Conservation (phyloP, 2,329 filamentous ascomycete genomes). For the Calcarisporium arbuscula region DNA sequence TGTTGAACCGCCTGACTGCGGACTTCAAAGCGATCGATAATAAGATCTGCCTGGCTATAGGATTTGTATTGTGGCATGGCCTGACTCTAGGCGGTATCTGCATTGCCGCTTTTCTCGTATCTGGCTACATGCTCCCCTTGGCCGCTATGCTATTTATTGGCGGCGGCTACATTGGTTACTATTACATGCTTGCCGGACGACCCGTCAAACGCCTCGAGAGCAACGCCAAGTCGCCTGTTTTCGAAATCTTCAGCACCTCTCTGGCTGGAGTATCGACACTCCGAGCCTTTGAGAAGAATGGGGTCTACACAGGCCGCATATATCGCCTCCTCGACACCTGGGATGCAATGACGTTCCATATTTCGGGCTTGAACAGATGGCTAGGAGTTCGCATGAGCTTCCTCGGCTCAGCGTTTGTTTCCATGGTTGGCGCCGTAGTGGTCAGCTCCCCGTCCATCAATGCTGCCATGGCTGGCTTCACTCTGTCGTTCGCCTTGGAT, state of each 20-base stretch:
- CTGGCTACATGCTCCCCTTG: conserved; percentile 57
- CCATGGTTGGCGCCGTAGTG: conserved; percentile 57
- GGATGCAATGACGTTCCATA: conserved; percentile 57
- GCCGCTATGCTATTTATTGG: conserved; percentile 51
- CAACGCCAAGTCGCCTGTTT: conserved; percentile 69
- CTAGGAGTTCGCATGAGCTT: conserved; percentile 65
- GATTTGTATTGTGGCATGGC: conserved; percentile 51
- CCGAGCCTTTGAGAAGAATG: conserved; percentile 63
- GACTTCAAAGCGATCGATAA: conserved; percentile 72
- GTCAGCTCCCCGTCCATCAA: conserved; percentile 55
- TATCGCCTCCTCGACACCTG: conserved; percentile 62
- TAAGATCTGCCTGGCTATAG: conserved; percentile 55
- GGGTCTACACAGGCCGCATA: conserved; percentile 63
- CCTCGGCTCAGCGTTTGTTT: conserved; percentile 62
- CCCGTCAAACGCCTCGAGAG: conserved; percentile 73
- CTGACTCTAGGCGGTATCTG: conserved; percentile 60
- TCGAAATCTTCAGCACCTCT: conserved; percentile 69
- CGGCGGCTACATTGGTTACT: conserved; percentile 49
- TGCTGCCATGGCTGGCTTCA: conserved; percentile 67
- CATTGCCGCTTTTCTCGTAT: conserved; percentile 61
- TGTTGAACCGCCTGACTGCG: conserved; percentile 70
- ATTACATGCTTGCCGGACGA: conserved; percentile 61
- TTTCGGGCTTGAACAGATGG: conserved; percentile 72
- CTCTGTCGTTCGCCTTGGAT: conserved; percentile 64
- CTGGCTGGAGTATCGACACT: conserved; percentile 69